These are phyloP conservation scores for Kluyveromyces marxianus DNA, from an alignment of 1,139 yeast species.

Conservation along the genomic window DNA sequence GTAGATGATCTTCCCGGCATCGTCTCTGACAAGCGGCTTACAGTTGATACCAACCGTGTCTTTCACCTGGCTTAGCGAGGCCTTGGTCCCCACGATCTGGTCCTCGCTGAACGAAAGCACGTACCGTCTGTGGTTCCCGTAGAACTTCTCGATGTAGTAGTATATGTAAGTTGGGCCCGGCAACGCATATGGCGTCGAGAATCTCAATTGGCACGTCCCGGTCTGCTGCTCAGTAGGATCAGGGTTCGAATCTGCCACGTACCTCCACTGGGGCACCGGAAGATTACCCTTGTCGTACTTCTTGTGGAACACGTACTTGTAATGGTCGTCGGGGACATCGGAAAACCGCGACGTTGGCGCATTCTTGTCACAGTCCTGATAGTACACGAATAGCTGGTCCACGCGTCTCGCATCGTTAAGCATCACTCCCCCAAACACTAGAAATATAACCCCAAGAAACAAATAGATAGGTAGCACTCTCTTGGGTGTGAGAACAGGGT, in stretches of 20 bases:
- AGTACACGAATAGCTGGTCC: constrained; percentile 75
- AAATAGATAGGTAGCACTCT: constrained; percentile 80
- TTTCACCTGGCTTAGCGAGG: constrained; percentile 40
- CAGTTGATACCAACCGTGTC: constrained; percentile 66
- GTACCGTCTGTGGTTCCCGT: constrained; percentile 90
- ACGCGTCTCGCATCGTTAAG: constrained; percentile 71
- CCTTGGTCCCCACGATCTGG: constrained; percentile 62
- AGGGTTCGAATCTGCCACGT: constrained; percentile 37
- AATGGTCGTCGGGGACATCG: constrained; percentile 55
- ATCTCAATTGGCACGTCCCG: constrained; percentile 68
- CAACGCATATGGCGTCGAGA: constrained; percentile 66
- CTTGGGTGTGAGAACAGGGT: constrained; percentile 85
- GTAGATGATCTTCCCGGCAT: constrained; percentile 47
- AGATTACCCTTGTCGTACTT: constrained; percentile 26
- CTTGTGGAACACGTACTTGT: constrained; percentile 45
- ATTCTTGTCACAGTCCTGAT: constrained; percentile 58
- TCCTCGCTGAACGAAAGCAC: constrained; percentile 88
- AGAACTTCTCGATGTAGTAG: constrained; percentile 75
- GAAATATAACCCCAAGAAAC: constrained; percentile 69
- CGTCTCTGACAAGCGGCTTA: constrained; percentile 47
- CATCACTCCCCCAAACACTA: constrained; percentile 89
- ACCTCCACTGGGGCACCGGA: constrained; percentile 58
- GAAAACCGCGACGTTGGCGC: constrained; percentile 51
- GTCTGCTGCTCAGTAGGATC: constrained; percentile 47
- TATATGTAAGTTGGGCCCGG: constrained; percentile 72